Conservation (phyloP, 805 yeast species). For the Lachancea thermotolerans region DNA sequence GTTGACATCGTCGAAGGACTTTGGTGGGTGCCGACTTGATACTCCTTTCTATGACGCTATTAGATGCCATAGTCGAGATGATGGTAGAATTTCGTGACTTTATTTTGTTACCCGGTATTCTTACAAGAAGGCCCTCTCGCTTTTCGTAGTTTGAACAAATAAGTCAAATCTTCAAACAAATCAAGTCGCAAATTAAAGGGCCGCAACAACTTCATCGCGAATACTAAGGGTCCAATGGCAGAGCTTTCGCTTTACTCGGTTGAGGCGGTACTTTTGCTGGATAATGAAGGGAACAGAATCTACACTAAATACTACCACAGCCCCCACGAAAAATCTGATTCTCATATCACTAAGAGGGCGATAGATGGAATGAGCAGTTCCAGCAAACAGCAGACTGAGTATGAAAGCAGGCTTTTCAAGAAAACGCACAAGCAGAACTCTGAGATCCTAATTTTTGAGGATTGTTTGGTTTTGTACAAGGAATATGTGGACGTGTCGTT, state of each 20-base stretch:
- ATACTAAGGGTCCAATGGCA: slow-evolving; percentile 14
- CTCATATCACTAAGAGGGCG: slow-evolving; percentile 9
- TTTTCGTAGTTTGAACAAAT: background rate
- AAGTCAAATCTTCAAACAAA: background rate
- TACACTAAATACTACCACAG: slow-evolving; percentile 79
- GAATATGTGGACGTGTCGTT: slow-evolving; percentile 71
- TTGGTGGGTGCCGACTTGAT: background rate
- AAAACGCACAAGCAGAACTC: slow-evolving; percentile 78
- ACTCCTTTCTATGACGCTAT: background rate
- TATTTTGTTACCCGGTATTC: background rate
- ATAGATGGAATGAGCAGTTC: slow-evolving; percentile 30
- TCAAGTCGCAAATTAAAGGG: too few species aligned
- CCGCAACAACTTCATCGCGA: too few species aligned
- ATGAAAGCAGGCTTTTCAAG: slow-evolving; percentile 63
- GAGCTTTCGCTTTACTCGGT: slow-evolving; percentile 72
- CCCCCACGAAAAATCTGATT: slow-evolving; percentile 41
- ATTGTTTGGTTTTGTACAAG: slow-evolving; percentile 77
- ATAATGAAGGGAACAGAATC: slow-evolving; percentile 70
- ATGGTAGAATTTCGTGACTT: too few species aligned
- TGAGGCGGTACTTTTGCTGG: slow-evolving; percentile 73
- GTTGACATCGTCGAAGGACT: slow-evolving; percentile 12
- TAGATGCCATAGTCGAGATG: background rate
- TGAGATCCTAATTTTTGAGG: slow-evolving; percentile 75
- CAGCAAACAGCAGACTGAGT: slow-evolving; percentile 60
- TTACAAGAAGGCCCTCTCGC: background rate